Base-by-base conservation (phyloP, 306 rosid species). In the Castanopsis chinensis region DNA sequence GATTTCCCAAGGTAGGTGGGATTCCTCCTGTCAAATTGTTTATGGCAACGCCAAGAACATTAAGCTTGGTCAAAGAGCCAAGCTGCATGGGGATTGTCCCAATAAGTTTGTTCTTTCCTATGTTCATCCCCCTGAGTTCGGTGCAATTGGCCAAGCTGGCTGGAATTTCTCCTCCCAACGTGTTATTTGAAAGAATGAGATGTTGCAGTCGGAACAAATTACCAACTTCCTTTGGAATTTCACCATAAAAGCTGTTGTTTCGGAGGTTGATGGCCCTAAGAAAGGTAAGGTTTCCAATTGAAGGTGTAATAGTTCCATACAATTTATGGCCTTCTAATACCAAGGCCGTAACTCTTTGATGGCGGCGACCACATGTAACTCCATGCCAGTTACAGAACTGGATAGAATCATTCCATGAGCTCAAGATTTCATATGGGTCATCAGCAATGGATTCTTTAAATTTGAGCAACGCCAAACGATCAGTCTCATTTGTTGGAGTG, bases 351-450 rank as follows among this genome's bases (percentile, higher is more conserved):
- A 84, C 86, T 56, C 82, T 83, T 53, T 81, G 88, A 33, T 81
- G 75, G 35, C 21, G 10, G 17, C 0, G 5, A 7, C 90, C 69
- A 69, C 90, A 89, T 4, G 87, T 72, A 69, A 86, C 23, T 69
- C 92, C 92, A 28, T 13, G 30, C 92, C 90, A 89, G 2, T 56
- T 69, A 20, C 88, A 86, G 2, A 86, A 82, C 35, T 74, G 83
- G 2, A 32, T 13, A 7, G 92, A 86, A 43, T 33, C 71, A 49
- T 88, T 88, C 80, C 88, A 84, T 33, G 88, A 89, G 12, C 57
- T 43, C 8, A 88, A 27, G 14, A 73, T 12, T 51, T 33, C 63
- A n/a, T 51, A 33, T 33, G 37, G 37, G 2, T 33, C 37, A 33
- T 33, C 2, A 33, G 0, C 37, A 33, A 86, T 72, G 25, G 80